Conservation (phyloP, 1,284 basidiomycete genomes). For the Tausonia pullulans region DNA sequence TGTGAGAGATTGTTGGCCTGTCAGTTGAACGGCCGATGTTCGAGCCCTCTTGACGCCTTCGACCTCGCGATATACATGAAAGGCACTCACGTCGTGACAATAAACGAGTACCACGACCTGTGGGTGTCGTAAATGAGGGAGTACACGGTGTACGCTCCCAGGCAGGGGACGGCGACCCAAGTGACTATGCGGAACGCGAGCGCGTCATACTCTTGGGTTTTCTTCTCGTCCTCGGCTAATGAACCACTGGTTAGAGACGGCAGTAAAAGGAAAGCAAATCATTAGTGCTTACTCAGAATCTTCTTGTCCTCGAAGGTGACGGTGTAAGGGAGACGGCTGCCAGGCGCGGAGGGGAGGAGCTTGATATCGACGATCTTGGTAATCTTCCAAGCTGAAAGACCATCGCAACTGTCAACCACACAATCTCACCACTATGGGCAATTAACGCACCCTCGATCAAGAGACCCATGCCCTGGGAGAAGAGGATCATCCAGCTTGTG, state of each 20-base stretch:
- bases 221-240: conserved; percentile 77
- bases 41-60: conserved; percentile 92
- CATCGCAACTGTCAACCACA: background rate
- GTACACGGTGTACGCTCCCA: conserved; percentile 79
- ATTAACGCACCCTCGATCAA: background rate
- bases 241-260: too few relatives aligned
- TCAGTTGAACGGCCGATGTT: conserved; percentile 40
- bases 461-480: conserved; percentile 50
- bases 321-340: conserved; percentile 62
- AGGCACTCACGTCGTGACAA: conserved; percentile 50
- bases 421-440: background rate
- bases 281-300: conserved; percentile 36
- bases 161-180: conserved; percentile 69
- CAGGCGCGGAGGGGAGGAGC: conserved; percentile 47
- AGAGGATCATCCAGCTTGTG: conserved; percentile 89
- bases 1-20: conserved; percentile 25
- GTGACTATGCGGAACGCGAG: conserved; percentile 56
- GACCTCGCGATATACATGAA: conserved; percentile 51
- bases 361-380: conserved; percentile 73
- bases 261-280: conserved; percentile 40
- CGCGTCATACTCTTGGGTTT: conserved; percentile 77
- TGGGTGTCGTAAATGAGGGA: conserved; percentile 82
- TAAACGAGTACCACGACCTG: conserved; percentile 88
- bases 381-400: conserved; percentile 69
- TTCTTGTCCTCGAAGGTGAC: conserved; percentile 62